phyloP scores from a whole-genome alignment of 1,139 yeast genomes.

The Yamadazyma mexicana region DNA sequence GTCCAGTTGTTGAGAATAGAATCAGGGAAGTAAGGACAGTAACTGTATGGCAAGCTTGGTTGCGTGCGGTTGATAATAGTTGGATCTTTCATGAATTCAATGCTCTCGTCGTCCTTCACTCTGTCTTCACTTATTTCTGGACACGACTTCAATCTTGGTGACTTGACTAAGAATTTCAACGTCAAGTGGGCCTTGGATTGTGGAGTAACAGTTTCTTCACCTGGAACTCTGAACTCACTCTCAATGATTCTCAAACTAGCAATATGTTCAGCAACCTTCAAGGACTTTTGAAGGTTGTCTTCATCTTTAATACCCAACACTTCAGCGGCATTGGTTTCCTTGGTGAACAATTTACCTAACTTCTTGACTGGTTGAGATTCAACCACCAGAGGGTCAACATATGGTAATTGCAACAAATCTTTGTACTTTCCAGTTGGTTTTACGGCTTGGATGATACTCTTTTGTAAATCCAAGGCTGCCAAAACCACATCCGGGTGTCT shows the following conservation, averaged over 20 bases:
- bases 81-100: conserved; percentile 74
- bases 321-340: conserved; percentile 50
- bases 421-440: conserved; percentile 55
- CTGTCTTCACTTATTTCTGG: conserved; percentile 46
- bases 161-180: conserved; percentile 72
- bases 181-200: conserved; percentile 71
- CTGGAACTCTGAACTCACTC: conserved; percentile 83
- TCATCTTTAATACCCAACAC: conserved; percentile 57
- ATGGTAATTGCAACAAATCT: conserved; percentile 80
- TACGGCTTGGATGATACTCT: conserved; percentile 78
- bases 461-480: conserved; percentile 66
- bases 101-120: conserved; percentile 47
- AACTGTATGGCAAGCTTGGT: conserved; percentile 62
- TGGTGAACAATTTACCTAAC: conserved; percentile 64
- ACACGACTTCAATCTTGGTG: conserved; percentile 63
- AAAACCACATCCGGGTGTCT: conserved; percentile 67
- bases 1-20: conserved; percentile 59
- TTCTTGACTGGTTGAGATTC: conserved; percentile 51
- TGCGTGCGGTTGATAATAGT: conserved; percentile 61
- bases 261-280: conserved; percentile 61
- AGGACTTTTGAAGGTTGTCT: conserved; percentile 45
- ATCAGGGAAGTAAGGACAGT: conserved; percentile 75
- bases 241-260: conserved; percentile 71
- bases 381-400: conserved; percentile 50
- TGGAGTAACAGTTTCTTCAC: conserved; percentile 79